phyloP scores from a whole-genome alignment of 805 yeast species.

The Tetrapisispora pingtungensis region DNA sequence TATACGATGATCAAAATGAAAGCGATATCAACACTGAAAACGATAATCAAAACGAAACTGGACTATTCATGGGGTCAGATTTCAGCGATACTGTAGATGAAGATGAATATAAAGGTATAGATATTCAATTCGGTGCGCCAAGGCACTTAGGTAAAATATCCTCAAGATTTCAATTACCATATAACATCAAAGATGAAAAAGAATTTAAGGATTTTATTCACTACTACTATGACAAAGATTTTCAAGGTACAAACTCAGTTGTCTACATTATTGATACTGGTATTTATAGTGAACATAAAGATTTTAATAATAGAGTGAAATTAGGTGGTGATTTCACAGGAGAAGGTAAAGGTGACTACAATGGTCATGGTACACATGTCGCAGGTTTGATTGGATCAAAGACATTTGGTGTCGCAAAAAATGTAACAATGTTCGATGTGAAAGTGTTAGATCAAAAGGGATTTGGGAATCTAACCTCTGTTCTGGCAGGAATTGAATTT shows the following conservation, averaged over 20 bases:
- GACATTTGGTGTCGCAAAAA: slow-evolving; percentile 74
- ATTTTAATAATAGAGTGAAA: slow-evolving; percentile 51
- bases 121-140: slow-evolving; percentile 39
- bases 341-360: slow-evolving; percentile 53
- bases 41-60: too few relatives aligned
- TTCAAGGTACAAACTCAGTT: slow-evolving; percentile 47
- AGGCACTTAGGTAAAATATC: slow-evolving; percentile 58
- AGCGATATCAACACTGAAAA: too few relatives aligned
- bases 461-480: slow-evolving; percentile 57
- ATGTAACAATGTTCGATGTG: slow-evolving; percentile 50
- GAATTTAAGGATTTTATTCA: slow-evolving; percentile 23
- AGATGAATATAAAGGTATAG: slow-evolving; percentile 29
- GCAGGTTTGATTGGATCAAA: slow-evolving; percentile 78
- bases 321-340: slow-evolving; percentile 52
- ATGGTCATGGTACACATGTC: slow-evolving; percentile 87
- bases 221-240: slow-evolving; percentile 39
- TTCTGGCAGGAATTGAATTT: slow-evolving; percentile 56
- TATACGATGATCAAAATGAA: slow-evolving; percentile 21
- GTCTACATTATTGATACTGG: slow-evolving; percentile 84
- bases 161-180: slow-evolving; percentile 32
- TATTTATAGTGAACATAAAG: slow-evolving; percentile 46
- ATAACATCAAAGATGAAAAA: slow-evolving; percentile 9
- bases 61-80: too few relatives aligned
- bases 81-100: slow-evolving; percentile 13
- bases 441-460: slow-evolving; percentile 64